Base-by-base conservation (phyloP, 2,329 filamentous ascomycete species). In the Aspergillus nomiae region DNA sequence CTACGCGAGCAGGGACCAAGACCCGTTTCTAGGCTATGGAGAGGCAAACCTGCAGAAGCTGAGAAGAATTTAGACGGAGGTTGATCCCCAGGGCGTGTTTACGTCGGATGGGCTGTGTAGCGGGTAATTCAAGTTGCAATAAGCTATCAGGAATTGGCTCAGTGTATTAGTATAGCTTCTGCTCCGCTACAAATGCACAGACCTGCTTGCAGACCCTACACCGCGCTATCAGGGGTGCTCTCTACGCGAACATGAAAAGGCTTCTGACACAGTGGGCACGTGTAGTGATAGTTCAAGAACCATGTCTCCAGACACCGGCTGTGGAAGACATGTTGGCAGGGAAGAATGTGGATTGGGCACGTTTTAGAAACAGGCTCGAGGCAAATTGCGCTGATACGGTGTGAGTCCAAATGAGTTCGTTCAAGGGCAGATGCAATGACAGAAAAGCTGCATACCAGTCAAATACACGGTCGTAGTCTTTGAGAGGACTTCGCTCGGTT, bases 261-360 rank as follows among this genome's bases (percentile, higher is more conserved):
- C 36, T 28, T 55, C 32, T 54, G 55, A 45, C 60, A 62, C 3
- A 62, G 14, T 16, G 60, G 60, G 34, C 60, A 62, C 2, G 46
- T 58, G 10, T 62, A 51, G 16, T 58, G 46, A 26, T 26, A 34
- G n/a, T 59, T 50, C 57, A 61, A 24, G 21, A 62, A 51, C 60
- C 60, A 62, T 2, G 43, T 43, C 7, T 62, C 60, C 32, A 62
- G 26, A 19, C 60, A 62, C 5, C 30, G 34, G 19, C 30, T 53
- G 30, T 62, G 60, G 10, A 62, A 62, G 3, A 62, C 55, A 62
- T 62, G 60, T 19, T 24, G 26, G 19, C 58, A 65, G 26, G 12
- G 51, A n/a, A 58, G 55, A 28, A 32, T 43, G 45, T 63, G 58
- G 26, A 61, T 63, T 30, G 36, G 62, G 51, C 38, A 62, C 36